Evolutionary conservation across 495 filamentous ascomycete genomes (phyloP), one percentile per base, ranked within the genome.

Genomic region (Xylaria venustula): DNA sequence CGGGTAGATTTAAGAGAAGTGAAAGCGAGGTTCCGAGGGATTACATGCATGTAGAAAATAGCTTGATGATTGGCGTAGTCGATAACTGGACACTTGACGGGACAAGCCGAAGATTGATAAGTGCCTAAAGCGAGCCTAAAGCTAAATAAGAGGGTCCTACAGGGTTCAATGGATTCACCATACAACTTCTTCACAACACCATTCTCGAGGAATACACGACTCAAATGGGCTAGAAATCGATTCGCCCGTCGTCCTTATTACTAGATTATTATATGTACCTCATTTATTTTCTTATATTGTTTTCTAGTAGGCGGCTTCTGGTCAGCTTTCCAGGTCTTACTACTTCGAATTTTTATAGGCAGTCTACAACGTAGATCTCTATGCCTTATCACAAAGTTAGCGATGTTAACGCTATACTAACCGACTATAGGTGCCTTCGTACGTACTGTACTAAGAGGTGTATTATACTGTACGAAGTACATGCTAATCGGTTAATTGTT

Each of bases 21-120:
- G 47, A 50, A 52, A 37, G 30, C 49, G 49, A 52, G 49, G 30
- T 52, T 36, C 49, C 49, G 30, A 52, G 49, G 49, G 19, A 52
- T 11, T 34, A 34, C 30, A 28, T 32, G 17, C 14, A 36, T 51
- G 28, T 51, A 36, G 28, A 28, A 34, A 34, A 32, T 20, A 34
- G 48, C 25, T 20, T 34, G 48, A 34, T 34, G 30, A 5, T 11
- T 5, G 5, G 30, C 11, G 30, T 11, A 34, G n/a, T n/a, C 30
- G 30, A 34, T 34, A 34, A 5, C 30, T 34, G 5, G 5, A 34
- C 30, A 11, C 30, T 34, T 34, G 30, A 34, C 11, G 30, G 30
- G 11, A 34, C 30, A 34, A 34, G 3, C 37, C n/a, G n/a, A n/a
- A n/a, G n/a, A n/a, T 40, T 40, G 6, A 15, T 40, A 15, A n/a